Conservation (phyloP, 441 rosid genomes). For the Populus hybrid region DNA sequence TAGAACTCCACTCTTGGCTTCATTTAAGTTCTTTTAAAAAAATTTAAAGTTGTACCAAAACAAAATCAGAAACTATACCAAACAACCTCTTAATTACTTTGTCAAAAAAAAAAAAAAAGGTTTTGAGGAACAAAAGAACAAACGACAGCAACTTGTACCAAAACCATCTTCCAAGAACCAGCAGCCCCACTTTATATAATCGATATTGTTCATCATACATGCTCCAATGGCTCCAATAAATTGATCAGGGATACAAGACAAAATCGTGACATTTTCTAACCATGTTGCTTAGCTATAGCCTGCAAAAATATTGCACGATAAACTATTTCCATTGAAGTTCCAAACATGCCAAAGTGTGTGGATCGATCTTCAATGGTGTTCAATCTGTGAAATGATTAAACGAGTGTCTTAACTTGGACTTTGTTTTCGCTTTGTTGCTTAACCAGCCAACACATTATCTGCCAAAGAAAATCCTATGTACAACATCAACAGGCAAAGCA, state of each 20-base stretch:
- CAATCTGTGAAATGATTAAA: no score
- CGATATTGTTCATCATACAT: not conserved
- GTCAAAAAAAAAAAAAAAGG: no score
- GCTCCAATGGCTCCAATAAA: not conserved
- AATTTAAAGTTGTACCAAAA: no score
- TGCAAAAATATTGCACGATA: not conserved
- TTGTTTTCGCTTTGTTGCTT: no score
- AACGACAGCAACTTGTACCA: no score
- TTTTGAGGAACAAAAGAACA: no score
- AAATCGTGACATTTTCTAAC: not conserved
- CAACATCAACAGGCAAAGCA: constrained; percentile 76
- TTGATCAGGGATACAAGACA: not conserved
- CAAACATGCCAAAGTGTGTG: not conserved
- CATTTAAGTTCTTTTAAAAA: no score
- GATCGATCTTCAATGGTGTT: no score
- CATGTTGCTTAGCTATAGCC: not conserved
- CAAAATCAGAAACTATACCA: no score
- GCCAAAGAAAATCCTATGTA: constrained; percentile 45
- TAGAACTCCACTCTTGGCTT: not conserved
- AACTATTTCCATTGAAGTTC: not conserved
- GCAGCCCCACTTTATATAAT: not conserved
- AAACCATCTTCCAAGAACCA: not conserved
- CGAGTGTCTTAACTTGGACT: no score
- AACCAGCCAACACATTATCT: constrained; percentile 17
- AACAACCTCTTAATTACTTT: no score